Percentiles rank a stretch among this genome's conserved stretches.
phyloP scores from a whole-genome alignment of 2,329 filamentous ascomycete species.

The Fusarium pilosicola region DNA sequence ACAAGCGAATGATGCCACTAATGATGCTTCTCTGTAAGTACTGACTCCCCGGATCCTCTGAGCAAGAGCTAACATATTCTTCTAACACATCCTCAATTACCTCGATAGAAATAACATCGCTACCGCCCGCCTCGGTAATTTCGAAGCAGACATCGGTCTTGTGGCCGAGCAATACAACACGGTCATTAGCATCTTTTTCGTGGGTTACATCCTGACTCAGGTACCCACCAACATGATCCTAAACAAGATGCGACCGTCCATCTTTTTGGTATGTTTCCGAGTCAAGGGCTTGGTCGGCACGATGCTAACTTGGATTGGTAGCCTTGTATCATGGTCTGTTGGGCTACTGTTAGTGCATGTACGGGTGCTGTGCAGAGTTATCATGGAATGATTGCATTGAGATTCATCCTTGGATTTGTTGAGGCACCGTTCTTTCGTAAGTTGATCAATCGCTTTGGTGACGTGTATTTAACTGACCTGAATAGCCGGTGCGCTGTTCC shows the following conservation, averaged over 20 bases:
- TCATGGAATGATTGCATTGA: constrained; percentile 1
- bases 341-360: constrained; percentile 49
- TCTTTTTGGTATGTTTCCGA: constrained; percentile 44
- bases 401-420: constrained; percentile 17
- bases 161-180: constrained; percentile 16
- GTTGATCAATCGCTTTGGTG: rapidly evolving
- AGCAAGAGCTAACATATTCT: neutral
- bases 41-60: rapidly evolving
- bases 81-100: constrained; percentile 1
- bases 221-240: constrained; percentile 62
- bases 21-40: constrained; percentile 13
- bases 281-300: neutral
- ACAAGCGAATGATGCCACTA: constrained; percentile 21
- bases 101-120: constrained; percentile 26
- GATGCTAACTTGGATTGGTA: neutral
- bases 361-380: constrained; percentile 5
- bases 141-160: constrained; percentile 21
- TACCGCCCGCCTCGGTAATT: constrained; percentile 13
- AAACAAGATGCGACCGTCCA: constrained; percentile 62
- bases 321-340: constrained; percentile 8
- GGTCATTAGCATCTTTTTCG: constrained; percentile 60
- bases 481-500: constrained; percentile 1
- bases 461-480: neutral
- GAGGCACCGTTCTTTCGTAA: constrained; percentile 13
- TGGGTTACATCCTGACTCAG: constrained; percentile 62